Percentiles rank a stretch among this genome's conserved stretches.
Evolutionary conservation across 176 grass and related monocot species (phyloP).

Genomic region (Musa troglodytarum): DNA sequence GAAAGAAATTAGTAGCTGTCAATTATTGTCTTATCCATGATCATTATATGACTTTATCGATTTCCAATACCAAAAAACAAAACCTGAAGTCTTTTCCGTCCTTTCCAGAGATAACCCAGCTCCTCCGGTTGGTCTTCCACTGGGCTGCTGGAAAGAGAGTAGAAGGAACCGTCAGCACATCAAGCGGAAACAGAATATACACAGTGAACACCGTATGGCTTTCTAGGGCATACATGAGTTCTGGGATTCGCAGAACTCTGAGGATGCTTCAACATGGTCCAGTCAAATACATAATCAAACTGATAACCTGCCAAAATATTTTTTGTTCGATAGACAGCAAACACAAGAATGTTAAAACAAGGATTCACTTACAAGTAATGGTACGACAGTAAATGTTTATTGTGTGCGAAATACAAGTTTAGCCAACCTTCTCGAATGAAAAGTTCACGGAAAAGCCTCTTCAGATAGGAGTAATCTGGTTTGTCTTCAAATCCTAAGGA

Average conservation of each 20-base stretch:
- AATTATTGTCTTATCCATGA: no score
- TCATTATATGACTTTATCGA: not conserved
- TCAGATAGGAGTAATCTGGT: constrained; percentile 85
- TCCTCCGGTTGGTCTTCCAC: constrained; percentile 42
- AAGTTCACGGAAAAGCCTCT: constrained; percentile 75
- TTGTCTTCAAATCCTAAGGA: constrained; percentile 82
- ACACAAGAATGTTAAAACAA: not conserved
- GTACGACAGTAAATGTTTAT: not conserved
- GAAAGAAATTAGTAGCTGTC: not conserved
- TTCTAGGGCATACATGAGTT: constrained; percentile 41
- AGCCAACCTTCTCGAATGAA: constrained; percentile 77
- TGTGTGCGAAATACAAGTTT: not conserved
- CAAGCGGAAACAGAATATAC: not conserved
- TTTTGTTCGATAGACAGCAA: not conserved
- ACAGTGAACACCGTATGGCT: not conserved
- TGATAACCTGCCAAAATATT: constrained; percentile 52
- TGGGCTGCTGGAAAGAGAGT: constrained; percentile 34
- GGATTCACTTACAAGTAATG: not conserved
- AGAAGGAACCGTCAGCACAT: constrained; percentile 8
- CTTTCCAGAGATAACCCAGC: constrained; percentile 46
- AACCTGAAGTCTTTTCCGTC: constrained; percentile 58
- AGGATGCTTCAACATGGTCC: constrained; percentile 72
- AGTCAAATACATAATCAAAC: constrained; percentile 94
- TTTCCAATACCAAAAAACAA: not conserved
- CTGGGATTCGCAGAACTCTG: constrained; percentile 48